These are phyloP conservation scores for Populus simonii DNA, from an alignment of 345 rosid species.

Conservation along the genomic window DNA sequence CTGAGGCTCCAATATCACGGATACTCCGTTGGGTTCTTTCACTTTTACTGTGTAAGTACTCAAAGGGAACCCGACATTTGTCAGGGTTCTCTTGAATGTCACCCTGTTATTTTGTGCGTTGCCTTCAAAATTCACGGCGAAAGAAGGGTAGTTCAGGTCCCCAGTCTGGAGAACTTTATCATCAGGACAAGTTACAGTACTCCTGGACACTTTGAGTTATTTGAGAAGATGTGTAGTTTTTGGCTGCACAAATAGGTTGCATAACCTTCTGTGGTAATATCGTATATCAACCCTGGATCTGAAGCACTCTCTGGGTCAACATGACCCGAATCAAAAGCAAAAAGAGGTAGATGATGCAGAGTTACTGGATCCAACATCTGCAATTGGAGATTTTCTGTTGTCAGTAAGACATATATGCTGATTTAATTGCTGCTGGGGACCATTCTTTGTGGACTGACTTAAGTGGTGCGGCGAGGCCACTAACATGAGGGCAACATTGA, in stretches of 20 bases:
- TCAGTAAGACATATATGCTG: conserved; percentile 47
- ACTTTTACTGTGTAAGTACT: conserved; percentile 35
- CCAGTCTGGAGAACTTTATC: conserved; percentile 22
- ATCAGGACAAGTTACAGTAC: conserved; percentile 30
- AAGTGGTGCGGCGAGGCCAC: conserved; percentile 70
- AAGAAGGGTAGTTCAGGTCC: conserved; percentile 60
- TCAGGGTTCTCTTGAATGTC: conserved; percentile 38
- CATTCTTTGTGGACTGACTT: conserved; percentile 62
- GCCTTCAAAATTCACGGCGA: conserved; percentile 37
- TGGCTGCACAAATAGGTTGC: conserved; percentile 49
- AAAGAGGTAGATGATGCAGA: conserved; percentile 36
- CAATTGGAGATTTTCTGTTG: conserved; percentile 38
- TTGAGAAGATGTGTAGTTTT: conserved; percentile 36
- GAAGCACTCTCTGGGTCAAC: conserved; percentile 51
- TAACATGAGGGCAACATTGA: conserved; percentile 88
- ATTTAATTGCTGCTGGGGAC: conserved; percentile 86
- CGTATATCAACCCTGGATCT: conserved; percentile 52
- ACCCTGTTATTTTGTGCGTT: conserved; percentile 9
- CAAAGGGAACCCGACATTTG: conserved; percentile 39
- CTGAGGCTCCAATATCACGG: conserved; percentile 35
- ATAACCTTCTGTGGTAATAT: conserved; percentile 41
- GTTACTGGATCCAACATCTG: conserved; percentile 18
- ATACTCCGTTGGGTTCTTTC: conserved; percentile 39
- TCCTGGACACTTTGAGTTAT: conserved; percentile 23
- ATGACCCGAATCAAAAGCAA: conserved; percentile 54